phyloP scores from a whole-genome alignment of 2,329 filamentous ascomycete species.

The Clarireedia homoeocarpa region DNA sequence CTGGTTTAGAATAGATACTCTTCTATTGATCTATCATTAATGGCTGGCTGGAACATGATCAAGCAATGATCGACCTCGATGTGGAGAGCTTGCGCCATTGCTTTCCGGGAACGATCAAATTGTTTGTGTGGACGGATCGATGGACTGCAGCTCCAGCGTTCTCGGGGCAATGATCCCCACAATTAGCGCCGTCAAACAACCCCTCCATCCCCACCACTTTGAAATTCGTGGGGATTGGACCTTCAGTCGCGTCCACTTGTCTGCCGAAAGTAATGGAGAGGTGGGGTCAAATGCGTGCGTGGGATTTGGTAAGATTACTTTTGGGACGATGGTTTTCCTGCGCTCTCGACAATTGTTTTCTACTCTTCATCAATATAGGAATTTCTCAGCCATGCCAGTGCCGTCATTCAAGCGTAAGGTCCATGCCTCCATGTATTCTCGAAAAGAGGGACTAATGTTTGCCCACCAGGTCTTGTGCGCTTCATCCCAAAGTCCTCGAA shows the following conservation, averaged over 20 bases:
- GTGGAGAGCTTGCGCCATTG: conserved; percentile 5
- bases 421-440: not conserved
- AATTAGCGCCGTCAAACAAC: not conserved
- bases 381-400: conserved; percentile 5
- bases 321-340: not conserved
- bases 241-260: not conserved
- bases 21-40: not conserved
- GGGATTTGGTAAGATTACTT: not conserved
- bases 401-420: conserved; percentile 19
- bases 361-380: not conserved
- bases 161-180: not conserved
- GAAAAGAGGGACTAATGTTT: not conserved
- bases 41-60: not conserved
- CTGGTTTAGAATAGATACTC: not conserved
- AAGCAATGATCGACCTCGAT: not conserved
- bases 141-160: not conserved
- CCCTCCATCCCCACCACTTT: not conserved
- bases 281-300: not conserved
- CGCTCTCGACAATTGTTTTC: not conserved
- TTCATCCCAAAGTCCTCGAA: conserved; percentile 46
- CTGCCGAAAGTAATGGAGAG: too few species aligned
- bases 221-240: not conserved
- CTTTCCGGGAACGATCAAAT: not conserved
- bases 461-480: conserved; percentile 47
- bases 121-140: not conserved